Base-by-base conservation (phyloP, 805 yeast genomes). In the Kodamaea kaohsiungensis region DNA sequence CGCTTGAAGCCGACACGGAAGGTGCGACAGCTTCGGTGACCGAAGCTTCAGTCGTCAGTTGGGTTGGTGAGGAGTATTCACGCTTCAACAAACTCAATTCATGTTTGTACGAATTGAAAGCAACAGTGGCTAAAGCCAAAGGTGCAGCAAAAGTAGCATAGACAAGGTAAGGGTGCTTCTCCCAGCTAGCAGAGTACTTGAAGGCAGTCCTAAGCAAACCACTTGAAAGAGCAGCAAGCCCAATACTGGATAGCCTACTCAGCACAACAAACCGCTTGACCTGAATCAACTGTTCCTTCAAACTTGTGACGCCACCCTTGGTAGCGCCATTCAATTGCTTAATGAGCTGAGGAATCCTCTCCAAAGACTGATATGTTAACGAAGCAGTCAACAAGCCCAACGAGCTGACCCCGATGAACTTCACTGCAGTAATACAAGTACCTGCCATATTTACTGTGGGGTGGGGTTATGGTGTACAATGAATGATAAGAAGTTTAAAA, bases 101-200 rank as follows among this genome's bases (percentile, higher is more conserved):
- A 52, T 49, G 48, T 7, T 48, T 45, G 48, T 52, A 62, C 10
- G 62, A 57, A 19, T 56, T 59, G 42, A 58, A 60, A 48, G 53
- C 55, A 35, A 65, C 47, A 10, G 55, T 52, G 15, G 63, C 64
- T n/a, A 71, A 56, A 8, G 83, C 73, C 38, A 74, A 45, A 8
- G 84, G 82, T 33, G 78, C 77, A n/a, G 83, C 81, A 7, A 81
- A 49, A n/a, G 86, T 77, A 48, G 87, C 76, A 65, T 88, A 88
- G 12, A 88, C 63, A 63, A 88, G 77, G 65, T 88, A 88, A 17
- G 95, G 95, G 68, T 88, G 96, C 67, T 82, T 82, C 53, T 79
- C 84, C 38, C 72, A 65, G 4, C 68, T 59, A 17, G 89, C 83
- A 0, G 91, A 83, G 48, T 77, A 76, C 49, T 71, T 71, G 64